phyloP scores from a whole-genome alignment of 305 asterid genomes.

The Solanum chacoense region DNA sequence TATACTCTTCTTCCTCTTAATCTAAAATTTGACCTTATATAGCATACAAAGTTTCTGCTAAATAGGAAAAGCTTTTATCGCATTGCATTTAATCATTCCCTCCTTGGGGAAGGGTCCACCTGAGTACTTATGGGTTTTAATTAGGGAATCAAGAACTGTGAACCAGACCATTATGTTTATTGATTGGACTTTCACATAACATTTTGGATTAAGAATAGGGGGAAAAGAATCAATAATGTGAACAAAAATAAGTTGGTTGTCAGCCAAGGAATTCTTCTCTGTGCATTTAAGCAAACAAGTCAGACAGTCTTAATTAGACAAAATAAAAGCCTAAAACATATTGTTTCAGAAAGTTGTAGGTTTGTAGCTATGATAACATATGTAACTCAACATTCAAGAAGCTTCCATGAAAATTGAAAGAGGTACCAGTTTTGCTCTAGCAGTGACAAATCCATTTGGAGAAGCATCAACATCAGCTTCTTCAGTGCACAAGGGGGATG shows the following conservation, averaged over 20 bases:
- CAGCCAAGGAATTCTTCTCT: neutral
- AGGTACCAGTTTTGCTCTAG: slow-evolving; percentile 78
- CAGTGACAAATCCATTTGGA: slow-evolving; percentile 81
- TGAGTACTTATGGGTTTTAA: neutral
- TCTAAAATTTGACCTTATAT: neutral
- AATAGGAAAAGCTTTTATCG: neutral
- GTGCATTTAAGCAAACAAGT: neutral
- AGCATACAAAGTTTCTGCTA: neutral
- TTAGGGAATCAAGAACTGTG: neutral
- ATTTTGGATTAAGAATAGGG: neutral
- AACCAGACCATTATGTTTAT: neutral
- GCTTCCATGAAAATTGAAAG: neutral
- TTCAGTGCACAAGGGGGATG: slow-evolving; percentile 50
- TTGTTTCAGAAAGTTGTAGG: neutral
- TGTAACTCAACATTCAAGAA: neutral
- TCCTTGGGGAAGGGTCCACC: neutral
- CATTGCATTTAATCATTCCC: neutral
- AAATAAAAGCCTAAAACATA: neutral
- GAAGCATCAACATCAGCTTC: slow-evolving; percentile 51
- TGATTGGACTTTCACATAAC: neutral
- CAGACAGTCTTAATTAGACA: neutral
- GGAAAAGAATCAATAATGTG: neutral
- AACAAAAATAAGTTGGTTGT: neutral
- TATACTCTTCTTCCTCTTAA: neutral
- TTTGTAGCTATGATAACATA: neutral